These are phyloP conservation scores for Fraxinus anomala DNA, from an alignment of 257 asterid species.

Conservation along the genomic window DNA sequence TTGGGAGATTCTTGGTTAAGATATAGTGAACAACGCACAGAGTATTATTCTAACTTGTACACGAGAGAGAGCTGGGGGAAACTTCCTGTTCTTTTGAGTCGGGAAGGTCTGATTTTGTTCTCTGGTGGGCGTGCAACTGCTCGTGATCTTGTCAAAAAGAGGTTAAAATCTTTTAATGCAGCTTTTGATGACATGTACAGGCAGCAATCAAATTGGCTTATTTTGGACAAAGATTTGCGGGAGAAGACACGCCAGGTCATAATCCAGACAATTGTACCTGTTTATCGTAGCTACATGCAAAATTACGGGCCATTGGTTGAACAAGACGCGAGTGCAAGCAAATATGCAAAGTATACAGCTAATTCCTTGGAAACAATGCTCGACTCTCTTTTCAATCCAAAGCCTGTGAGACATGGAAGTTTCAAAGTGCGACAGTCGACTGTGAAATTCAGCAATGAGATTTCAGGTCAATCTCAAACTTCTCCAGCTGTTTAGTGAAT, in stretches of 20 bases:
- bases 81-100: conserved; percentile 69
- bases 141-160: conserved; percentile 79
- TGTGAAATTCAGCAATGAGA: conserved; percentile 55
- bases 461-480: conserved; percentile 47
- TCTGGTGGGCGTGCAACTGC: conserved; percentile 89
- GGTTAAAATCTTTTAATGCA: conserved; percentile 70
- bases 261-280: conserved; percentile 76
- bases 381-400: conserved; percentile 62
- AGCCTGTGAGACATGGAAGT: conserved; percentile 59
- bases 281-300: conserved; percentile 91
- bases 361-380: conserved; percentile 73
- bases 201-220: conserved; percentile 63
- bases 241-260: conserved; percentile 60
- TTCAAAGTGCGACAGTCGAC: conserved; percentile 64
- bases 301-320: conserved; percentile 90
- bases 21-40: conserved; percentile 60
- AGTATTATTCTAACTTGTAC: conserved; percentile 42
- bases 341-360: conserved; percentile 71
- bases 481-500: conserved; percentile 46
- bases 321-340: conserved; percentile 69
- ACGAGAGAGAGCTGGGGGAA: conserved; percentile 88
- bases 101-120: conserved; percentile 83
- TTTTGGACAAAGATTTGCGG: conserved; percentile 65
- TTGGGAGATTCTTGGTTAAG: conserved; percentile 75
- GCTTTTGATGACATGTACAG: conserved; percentile 71